Base-by-base conservation (phyloP, 2,329 filamentous ascomycete genomes). In the Laburnicola sp. region DNA sequence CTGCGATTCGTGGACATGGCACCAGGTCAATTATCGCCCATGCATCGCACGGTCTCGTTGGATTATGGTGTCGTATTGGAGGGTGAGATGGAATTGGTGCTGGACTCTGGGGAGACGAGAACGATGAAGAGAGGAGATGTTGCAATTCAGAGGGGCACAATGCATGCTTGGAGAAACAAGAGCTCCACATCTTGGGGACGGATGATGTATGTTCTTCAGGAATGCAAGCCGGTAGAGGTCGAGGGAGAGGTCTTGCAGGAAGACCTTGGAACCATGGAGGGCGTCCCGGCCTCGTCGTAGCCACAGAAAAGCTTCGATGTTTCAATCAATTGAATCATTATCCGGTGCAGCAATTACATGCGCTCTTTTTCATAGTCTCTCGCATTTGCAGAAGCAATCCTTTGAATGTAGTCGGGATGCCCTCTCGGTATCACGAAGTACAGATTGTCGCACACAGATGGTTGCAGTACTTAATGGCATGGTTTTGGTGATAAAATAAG, bases 41-140 rank as follows among this genome's bases (percentile, higher is more conserved):
- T 75, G 72, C 72, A 75, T 47, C 64, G 72, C 6, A 74, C 72
- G 2, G 63, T 74, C 6, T 68, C 60, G 6, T 52, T 74, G 7
- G 72, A 75, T 51, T 75, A 74, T 35, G 71, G 70, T 10, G 66
- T 74, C 0, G 69, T 74, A 11, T 52, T 75, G 25, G 71, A 74
- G 48, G 72, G 72, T 10, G 69, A 73, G 27, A 48, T 74, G 5
- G 66, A 74, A 43, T 48, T 71, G 16, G 57, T 73, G 21, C 53
- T 75, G 21, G 72, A 74, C 38, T 67, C 64, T 11, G 72, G 72
- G 2, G 72, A 74, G 60, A 65, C 56, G 27, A 52, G 65, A 23
- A 41, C 50, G n/a, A 56, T 74, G 64, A 68, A 61, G 25, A 52
- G 68, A 2, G 72, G 72, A 2, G 71, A 74, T 56, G 60, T 72